Base-by-base conservation (phyloP, 257 asterid species). In the Leptodermis oblonga region DNA sequence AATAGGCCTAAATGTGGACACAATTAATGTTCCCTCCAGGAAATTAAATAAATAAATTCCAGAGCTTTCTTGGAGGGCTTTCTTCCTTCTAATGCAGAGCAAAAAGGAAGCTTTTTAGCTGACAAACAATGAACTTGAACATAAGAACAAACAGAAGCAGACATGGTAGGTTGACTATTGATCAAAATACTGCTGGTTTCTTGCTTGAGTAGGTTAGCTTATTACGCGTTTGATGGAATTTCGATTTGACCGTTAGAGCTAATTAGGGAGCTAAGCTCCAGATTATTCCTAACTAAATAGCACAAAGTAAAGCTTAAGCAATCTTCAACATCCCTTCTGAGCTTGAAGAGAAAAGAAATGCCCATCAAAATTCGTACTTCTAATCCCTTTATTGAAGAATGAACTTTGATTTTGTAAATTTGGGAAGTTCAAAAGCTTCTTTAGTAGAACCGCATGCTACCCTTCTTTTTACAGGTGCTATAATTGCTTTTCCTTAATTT, bases 241-340 rank as follows among this genome's bases (percentile, higher is more conserved):
- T 34, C 23, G 4, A 45, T 62, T 53, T 71, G 63, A 82, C 95
- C 91, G 91, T 87, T 87, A 73, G 74, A 66, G 72, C 49, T 20
- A 60, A 74, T 14, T 58, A 34, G 31, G 12, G 49, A 31, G 74
- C 71, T 86, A 83, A 76, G 85, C 85, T 85, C 86, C 86, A 80
- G 85, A 67, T 23, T 34, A 48, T 26, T 20, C 20, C 2, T 48
- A 3, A 17, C 28, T 13, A 0, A 52, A 67, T 20, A 18, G 25
- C 31, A 10, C n/a, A 26, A 23, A 49, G 42, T 49, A 5, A 51
- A 5, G 46, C 62, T 49, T 51, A 33, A 67, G 71, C 62, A 48
- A 51, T 33, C n/a, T 31, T 49, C 5, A 33, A 6, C 18, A 2
- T 28, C 41, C 23, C 15, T 3, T 20, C 45, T 39, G 45, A 39